Base-by-base conservation (phyloP, 2,329 filamentous ascomycete species). In the Sporothrix humicola region DNA sequence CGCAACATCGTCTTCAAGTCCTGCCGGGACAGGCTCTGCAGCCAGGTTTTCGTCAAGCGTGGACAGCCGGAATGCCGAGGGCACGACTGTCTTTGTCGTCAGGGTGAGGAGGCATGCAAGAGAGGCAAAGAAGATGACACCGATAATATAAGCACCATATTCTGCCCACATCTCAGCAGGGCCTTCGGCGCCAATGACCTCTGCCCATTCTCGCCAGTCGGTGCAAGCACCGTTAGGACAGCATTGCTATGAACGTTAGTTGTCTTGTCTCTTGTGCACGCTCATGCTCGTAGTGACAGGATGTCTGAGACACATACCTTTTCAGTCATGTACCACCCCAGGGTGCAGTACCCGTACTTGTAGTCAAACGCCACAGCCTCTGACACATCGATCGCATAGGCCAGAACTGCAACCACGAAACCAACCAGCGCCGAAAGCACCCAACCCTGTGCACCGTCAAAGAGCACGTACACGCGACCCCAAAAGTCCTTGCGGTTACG, bases 391-490 rank as follows among this genome's bases (percentile, higher is more conserved):
- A 98, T 93, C 61, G 91, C 87, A 81, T 98, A 99, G 20, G 96
- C 96, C 73, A 97, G 86, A 9, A 91, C 85, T 10, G 96, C 96
- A 0, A 96, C 94, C 46, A 97, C 83, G 77, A 94, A 90, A 44
- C 96, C 96, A 73, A 97, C 96, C 26, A 98, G 84, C 7, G 94
- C 95, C 71, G 96, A 96, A 63, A 98, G 85, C 73, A 98, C 90
- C 96, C 96, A 99, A 63, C 95, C 96, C 82, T 98, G 95, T 3
- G 92, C 91, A 69, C 93, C 92, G 79, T 99, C 96, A 74, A 96
- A 93, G 79, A 92, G 87, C 1, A 93, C 88, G 63, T 89, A 84
- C 15, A 97, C 77, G 66, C 92, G 90, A n/a, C 95, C 95, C 80
- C 91, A 91, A 75, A 97, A 87, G 82, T 95, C 96, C 81, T 92